Evolutionary conservation across 257 asterid species (phyloP).

Genomic region (Capsicum baccatum): DNA sequence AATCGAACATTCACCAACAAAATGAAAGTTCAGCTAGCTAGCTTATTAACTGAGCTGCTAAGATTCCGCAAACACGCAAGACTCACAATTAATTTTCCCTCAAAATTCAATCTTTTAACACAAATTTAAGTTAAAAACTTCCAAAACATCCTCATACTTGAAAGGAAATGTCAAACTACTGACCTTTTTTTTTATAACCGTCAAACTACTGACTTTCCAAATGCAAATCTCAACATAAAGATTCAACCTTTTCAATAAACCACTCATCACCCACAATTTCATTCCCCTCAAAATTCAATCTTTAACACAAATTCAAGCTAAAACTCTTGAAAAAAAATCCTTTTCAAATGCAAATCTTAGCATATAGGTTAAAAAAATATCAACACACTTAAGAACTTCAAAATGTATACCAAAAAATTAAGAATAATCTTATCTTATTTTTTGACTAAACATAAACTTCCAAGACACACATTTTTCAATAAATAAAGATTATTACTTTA

Average conservation of each 20-base stretch:
- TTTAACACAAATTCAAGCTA: too few species aligned
- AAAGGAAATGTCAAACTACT: not conserved
- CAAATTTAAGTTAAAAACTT: conserved; percentile 20
- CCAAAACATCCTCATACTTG: conserved; percentile 7
- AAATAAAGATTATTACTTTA: conserved; percentile 12
- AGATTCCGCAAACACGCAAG: too few species aligned
- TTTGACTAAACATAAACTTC: conserved; percentile 32
- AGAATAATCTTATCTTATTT: not conserved
- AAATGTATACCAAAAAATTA: not conserved
- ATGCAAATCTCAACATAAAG: conserved; percentile 24
- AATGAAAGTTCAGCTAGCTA: too few species aligned
- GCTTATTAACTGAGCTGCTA: too few species aligned
- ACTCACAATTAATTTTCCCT: conserved; percentile 29
- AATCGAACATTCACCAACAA: too few species aligned
- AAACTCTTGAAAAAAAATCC: too few species aligned
- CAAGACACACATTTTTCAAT: conserved; percentile 24
- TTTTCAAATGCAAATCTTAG: too few species aligned
- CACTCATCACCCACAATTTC: conserved; percentile 16
- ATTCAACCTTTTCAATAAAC: conserved; percentile 3
- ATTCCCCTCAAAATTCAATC: too few species aligned
- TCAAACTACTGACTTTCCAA: not conserved
- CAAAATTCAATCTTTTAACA: conserved; percentile 33
- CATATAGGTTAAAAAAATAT: not conserved
- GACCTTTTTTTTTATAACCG: too few species aligned
- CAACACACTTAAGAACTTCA: not conserved